These are phyloP conservation scores for Pinus tabuliformis DNA, from an alignment of 75 land plant species.

Conservation along the genomic window DNA sequence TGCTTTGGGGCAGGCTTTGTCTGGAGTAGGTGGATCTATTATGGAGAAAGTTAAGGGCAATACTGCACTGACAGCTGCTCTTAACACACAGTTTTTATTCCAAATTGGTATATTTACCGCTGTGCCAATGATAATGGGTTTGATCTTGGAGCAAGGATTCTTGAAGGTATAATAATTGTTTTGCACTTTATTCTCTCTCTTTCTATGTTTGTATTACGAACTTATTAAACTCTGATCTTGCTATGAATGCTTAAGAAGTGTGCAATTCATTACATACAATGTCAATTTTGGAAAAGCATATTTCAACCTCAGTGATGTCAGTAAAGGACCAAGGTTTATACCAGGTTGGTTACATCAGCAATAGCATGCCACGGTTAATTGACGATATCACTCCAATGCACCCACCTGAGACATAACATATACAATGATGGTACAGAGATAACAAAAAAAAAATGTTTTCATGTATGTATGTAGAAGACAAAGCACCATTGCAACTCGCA, in stretches of 20 bases:
- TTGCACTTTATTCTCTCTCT: neutral
- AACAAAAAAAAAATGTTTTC: too few relatives aligned
- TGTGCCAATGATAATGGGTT: slow-evolving; percentile 90
- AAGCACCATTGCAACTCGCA: too few relatives aligned
- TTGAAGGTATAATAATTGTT: slow-evolving; percentile 38
- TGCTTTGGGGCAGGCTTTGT: slow-evolving; percentile 63
- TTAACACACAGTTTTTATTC: slow-evolving; percentile 85
- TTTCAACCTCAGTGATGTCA: too few relatives aligned
- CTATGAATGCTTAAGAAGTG: neutral
- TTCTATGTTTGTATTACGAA: neutral
- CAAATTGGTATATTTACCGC: slow-evolving; percentile 97
- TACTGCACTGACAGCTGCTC: slow-evolving; percentile 61
- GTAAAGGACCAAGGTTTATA: too few relatives aligned
- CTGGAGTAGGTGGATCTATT: slow-evolving; percentile 68
- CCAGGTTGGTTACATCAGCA: too few relatives aligned
- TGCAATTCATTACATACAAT: too few relatives aligned
- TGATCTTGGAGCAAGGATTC: slow-evolving; percentile 83
- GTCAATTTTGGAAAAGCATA: too few relatives aligned
- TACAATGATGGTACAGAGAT: too few relatives aligned
- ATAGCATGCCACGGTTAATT: too few relatives aligned
- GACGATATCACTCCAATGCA: too few relatives aligned
- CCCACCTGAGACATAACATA: too few relatives aligned
- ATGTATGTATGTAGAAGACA: too few relatives aligned
- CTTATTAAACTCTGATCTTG: neutral
- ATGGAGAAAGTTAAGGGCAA: slow-evolving; percentile 39